Base-by-base conservation (phyloP, 352 stramenopile genomes). In the Peronospora belbahrii region DNA sequence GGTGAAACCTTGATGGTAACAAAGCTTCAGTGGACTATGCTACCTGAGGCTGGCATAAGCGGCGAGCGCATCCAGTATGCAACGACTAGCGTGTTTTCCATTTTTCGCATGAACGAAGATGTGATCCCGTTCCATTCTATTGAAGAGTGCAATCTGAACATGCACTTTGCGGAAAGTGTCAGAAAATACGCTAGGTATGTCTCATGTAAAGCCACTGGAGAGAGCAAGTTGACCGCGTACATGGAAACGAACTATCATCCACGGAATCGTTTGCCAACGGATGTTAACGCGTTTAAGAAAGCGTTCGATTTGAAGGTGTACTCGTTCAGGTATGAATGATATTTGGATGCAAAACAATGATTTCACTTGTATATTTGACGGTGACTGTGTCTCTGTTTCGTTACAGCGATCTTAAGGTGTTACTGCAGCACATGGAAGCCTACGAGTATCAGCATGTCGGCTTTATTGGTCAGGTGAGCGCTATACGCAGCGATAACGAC, bases 1-100 rank as follows among this genome's bases (percentile, higher is more conserved):
- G 73, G 76, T 4, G 57, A 75, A 14, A 58, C 54, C 0, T 49
- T 82, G 7, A 68, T 88, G 62, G 33, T 74, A 4, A 83, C 73
- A 3, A 85, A 80, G 42, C 65, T 88, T 4, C 54, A 65, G 24
- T 83, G 71, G 70, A 31, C 65, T 3, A 25, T 65, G 3, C 37
- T 59, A 8, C 44, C 43, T 8, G 28, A 28, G 13, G 28, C 10
- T 42, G 10, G 40, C 3, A 20, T 36, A 9, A 33, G 9, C 3
- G n/a, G 49, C 7, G 25, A 48, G 3, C 25, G 14, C 7, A 55
- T 82, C 3, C 59, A 76, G 34, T 76, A 80, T 46, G 73, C 71
- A 6, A 48, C n/a, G 15, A 73, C 57, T 11, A 78, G 61, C 19
- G 44, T 42, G 5, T 73, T 70, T 33, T 74, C 70, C 0, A 47